Evolutionary conservation across 495 filamentous ascomycete species (phyloP).

Genomic region (Astrothelium subdiscretum): DNA sequence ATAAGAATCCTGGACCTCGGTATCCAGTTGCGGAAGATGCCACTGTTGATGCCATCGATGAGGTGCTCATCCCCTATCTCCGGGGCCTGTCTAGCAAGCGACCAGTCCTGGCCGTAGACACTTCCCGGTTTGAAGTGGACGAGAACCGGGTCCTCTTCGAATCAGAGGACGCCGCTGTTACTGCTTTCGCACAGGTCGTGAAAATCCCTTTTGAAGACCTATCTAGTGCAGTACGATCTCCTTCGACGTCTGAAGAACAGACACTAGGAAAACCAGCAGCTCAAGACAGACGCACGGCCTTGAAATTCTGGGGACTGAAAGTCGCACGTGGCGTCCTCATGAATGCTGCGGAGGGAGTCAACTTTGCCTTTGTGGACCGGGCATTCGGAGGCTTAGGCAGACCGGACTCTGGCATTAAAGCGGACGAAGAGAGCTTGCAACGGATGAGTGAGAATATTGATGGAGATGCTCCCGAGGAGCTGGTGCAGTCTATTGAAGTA

Average conservation of each 20-base stretch:
- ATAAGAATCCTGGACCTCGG: conserved; percentile 16
- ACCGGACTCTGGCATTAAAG: conserved; percentile 15
- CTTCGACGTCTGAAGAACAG: conserved; percentile 6
- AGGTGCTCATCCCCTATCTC: conserved; percentile 48
- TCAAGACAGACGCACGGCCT: conserved; percentile 31
- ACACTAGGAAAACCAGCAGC: neutral
- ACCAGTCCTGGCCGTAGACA: conserved; percentile 46
- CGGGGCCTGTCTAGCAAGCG: conserved; percentile 35
- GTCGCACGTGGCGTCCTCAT: conserved; percentile 52
- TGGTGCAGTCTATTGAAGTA: conserved; percentile 2
- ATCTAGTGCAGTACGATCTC: conserved; percentile 27
- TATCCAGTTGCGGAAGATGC: conserved; percentile 41
- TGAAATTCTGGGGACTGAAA: conserved; percentile 49
- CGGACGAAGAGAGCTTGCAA: conserved; percentile 18
- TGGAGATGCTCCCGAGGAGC: conserved; percentile 13
- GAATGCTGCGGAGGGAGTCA: conserved; percentile 45
- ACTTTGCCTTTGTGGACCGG: conserved; percentile 47
- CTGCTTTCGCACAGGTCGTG: conserved; percentile 43
- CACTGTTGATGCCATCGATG: conserved; percentile 40
- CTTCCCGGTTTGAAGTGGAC: conserved; percentile 47
- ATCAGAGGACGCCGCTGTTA: conserved; percentile 45
- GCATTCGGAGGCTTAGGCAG: conserved; percentile 51
- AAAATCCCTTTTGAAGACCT: conserved; percentile 41
- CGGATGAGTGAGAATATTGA: conserved; percentile 14
- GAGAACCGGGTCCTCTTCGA: conserved; percentile 39